phyloP scores from a whole-genome alignment of 306 rosid genomes.

The Canavalia gladiata region DNA sequence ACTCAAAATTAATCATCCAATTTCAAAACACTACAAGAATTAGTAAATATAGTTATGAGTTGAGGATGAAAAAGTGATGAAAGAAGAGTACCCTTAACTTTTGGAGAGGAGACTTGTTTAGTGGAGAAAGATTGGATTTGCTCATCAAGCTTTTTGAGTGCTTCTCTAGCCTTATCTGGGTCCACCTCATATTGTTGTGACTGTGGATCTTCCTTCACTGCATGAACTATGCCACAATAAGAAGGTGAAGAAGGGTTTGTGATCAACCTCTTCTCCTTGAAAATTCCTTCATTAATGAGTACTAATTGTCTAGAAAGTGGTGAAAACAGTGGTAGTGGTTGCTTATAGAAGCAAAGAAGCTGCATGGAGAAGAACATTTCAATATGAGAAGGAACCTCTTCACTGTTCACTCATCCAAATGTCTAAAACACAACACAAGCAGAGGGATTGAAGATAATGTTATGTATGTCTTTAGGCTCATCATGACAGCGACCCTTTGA shows the following conservation, averaged over 20 bases:
- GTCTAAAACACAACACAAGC: background rate
- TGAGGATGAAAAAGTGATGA: too few species aligned
- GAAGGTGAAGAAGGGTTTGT: constrained; percentile 32
- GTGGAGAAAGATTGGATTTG: constrained; percentile 72
- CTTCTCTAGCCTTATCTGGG: constrained; percentile 83
- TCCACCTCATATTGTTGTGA: constrained; percentile 79
- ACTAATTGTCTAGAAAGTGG: constrained; percentile 10
- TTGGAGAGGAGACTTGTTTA: constrained; percentile 62
- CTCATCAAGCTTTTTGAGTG: constrained; percentile 81
- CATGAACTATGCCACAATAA: constrained; percentile 45
- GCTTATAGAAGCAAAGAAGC: constrained; percentile 49
- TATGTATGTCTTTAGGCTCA: background rate
- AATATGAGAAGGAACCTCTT: constrained; percentile 40
- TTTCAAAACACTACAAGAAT: too few species aligned
- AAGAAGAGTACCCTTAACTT: constrained; percentile 56
- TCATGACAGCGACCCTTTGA: constrained; percentile 31
- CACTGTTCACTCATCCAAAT: constrained; percentile 15
- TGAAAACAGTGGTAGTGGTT: constrained; percentile 35
- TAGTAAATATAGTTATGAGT: too few species aligned
- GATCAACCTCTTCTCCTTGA: constrained; percentile 31
- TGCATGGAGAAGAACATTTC: constrained; percentile 57
- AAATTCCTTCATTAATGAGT: constrained; percentile 21
- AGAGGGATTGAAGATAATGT: constrained; percentile 50
- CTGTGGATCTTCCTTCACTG: constrained; percentile 62
- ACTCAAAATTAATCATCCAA: too few species aligned